phyloP scores from a whole-genome alignment of 345 rosid species.

The Brassica carinata region DNA sequence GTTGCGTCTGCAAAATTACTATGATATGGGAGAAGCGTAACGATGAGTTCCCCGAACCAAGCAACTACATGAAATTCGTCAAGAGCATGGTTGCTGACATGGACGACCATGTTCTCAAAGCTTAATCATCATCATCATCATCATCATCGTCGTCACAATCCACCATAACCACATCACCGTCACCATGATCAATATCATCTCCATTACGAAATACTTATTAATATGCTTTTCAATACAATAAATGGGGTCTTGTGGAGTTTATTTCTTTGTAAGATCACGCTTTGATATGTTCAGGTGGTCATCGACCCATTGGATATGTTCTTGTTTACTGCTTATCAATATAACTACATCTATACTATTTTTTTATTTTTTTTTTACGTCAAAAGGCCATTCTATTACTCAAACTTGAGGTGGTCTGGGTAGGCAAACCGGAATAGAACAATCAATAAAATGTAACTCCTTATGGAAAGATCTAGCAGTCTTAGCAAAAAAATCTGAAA shows the following conservation, averaged over 20 bases:
- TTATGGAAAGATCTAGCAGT: too few species aligned
- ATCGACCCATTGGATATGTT: slow-evolving; percentile 4
- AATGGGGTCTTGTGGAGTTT: not conserved
- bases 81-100: not conserved
- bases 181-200: not conserved
- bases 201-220: not conserved
- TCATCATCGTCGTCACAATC: not conserved
- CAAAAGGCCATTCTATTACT: too few species aligned
- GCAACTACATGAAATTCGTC: not conserved
- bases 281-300: slow-evolving; percentile 14
- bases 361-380: too few species aligned
- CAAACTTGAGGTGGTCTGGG: too few species aligned
- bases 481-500: too few species aligned
- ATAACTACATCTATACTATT: too few species aligned
- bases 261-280: slow-evolving; percentile 3
- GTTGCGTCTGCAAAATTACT: not conserved
- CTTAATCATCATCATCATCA: not conserved
- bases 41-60: not conserved
- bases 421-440: too few species aligned
- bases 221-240: not conserved
- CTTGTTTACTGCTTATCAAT: too few species aligned
- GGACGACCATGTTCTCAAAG: slow-evolving; percentile 1
- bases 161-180: not conserved
- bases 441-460: too few species aligned
- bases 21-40: slow-evolving; percentile 1